Evolutionary conservation across 495 filamentous ascomycete genomes (phyloP), one percentile per base, ranked within the genome.

Genomic region (Melanomma pulvis-pyrius): DNA sequence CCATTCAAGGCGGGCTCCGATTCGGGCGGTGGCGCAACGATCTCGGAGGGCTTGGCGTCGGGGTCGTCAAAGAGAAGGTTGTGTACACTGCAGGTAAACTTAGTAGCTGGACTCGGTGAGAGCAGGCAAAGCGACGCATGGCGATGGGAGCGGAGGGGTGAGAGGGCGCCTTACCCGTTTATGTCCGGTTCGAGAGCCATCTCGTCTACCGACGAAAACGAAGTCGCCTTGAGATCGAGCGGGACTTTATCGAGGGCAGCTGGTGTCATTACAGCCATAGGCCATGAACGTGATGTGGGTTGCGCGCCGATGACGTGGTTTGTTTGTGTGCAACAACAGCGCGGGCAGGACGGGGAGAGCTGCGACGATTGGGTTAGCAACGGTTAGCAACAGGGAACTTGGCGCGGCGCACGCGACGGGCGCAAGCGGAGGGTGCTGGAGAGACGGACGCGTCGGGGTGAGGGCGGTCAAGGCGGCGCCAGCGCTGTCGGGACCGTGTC

Each of bases 201-300:
- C 68, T 77, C 75, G 65, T 82, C 80, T 53, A 74, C 72, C 55
- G 77, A 71, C 66, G 75, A 73, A 72, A 78, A 75, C 36, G 79
- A 72, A 64, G 74, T 74, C 21, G 76, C 73, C 75, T 83, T 86
- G 58, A 79, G 77, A 65, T 82, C 79, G 44, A 81, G 74, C 61
- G 78, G 68, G 24, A 79, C 48, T 48, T 63, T 63, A 24, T 71
- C 69, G 54, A 71, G 53, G 28, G 69, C 59, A n/a, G 69, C 78
- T 58, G 84, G 80, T n/a, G 82, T 79, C 83, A 87, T 86, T 57
- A 81, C 77, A 76, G 80, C 79, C 80, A 84, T 79, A 61, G 69
- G 55, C 69, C 69, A 68, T 71, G 47, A 64, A 70, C 32, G 51
- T 57, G 30, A 44, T 19, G 53, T 30, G 13, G 32, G 53, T 57